phyloP scores from a whole-genome alignment of 257 asterid species.

The Vinca minor region DNA sequence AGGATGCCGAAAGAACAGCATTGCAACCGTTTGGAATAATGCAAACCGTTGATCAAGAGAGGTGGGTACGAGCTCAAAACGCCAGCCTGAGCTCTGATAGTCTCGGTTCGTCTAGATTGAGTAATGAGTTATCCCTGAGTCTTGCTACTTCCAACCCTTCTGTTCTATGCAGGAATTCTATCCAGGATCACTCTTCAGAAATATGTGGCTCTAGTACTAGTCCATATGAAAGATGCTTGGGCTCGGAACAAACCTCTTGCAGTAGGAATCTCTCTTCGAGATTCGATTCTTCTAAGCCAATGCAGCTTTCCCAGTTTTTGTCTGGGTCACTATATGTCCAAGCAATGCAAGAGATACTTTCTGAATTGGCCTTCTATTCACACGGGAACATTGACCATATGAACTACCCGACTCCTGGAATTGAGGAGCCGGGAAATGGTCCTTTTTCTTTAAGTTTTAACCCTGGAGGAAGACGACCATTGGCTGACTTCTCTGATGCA shows the following conservation, averaged over 20 bases:
- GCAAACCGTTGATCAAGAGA: conserved; percentile 20
- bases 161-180: conserved; percentile 13
- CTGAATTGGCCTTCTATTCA: conserved; percentile 49
- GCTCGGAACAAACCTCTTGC: conserved; percentile 45
- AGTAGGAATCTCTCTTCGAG: conserved; percentile 38
- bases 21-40: conserved; percentile 20
- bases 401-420: conserved; percentile 19
- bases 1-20: conserved; percentile 17
- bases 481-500: conserved; percentile 17
- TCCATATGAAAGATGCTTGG: conserved; percentile 28
- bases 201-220: conserved; percentile 36
- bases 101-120: conserved; percentile 36
- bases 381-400: conserved; percentile 29
- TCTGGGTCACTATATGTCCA: conserved; percentile 48
- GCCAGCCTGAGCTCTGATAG: conserved; percentile 20
- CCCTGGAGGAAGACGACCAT: conserved; percentile 16
- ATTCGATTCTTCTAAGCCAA: conserved; percentile 32
- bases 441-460: conserved; percentile 18
- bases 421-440: conserved; percentile 12
- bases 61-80: conserved; percentile 33
- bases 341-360: conserved; percentile 73
- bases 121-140: conserved; percentile 58
- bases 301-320: conserved; percentile 32
- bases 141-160: conserved; percentile 49
- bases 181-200: conserved; percentile 49